Evolutionary conservation across 2,329 filamentous ascomycete genomes (phyloP).

Genomic region (Calonectria fujianensis): DNA sequence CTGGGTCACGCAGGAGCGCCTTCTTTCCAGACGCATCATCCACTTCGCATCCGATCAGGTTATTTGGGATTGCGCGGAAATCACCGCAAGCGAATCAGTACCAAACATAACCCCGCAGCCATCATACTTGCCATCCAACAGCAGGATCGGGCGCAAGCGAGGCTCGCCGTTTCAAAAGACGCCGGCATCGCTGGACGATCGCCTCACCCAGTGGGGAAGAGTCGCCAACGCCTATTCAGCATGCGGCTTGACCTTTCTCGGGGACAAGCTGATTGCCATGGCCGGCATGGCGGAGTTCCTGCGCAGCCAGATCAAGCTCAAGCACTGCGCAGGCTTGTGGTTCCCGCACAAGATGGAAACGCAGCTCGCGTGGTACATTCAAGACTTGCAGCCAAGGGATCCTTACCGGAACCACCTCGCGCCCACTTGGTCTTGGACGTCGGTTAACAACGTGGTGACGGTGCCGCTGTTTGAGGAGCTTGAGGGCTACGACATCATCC

Average conservation of each 20-base stretch:
- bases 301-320: constrained; percentile 21
- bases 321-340: constrained; percentile 43
- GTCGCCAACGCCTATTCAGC: constrained; percentile 40
- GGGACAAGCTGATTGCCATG: constrained; percentile 40
- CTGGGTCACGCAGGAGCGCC: constrained; percentile 43
- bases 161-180: neutral
- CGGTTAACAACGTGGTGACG: constrained; percentile 32
- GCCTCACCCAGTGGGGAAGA: constrained; percentile 36
- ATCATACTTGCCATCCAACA: neutral
- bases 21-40: constrained; percentile 39
- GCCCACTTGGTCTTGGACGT: constrained; percentile 41
- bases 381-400: neutral
- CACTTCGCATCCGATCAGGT: constrained; percentile 41
- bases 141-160: constrained; percentile 24
- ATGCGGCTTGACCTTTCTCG: constrained; percentile 31
- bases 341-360: constrained; percentile 37
- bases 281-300: constrained; percentile 37
- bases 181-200: constrained; percentile 7
- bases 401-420: constrained; percentile 36
- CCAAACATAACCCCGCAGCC: neutral
- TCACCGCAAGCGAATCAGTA: neutral
- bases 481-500: constrained; percentile 29
- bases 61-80: constrained; percentile 42
- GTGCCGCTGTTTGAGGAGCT: constrained; percentile 27
- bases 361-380: constrained; percentile 36